Conservation (phyloP, 345 rosid genomes). For the Euclidium syriacum region DNA sequence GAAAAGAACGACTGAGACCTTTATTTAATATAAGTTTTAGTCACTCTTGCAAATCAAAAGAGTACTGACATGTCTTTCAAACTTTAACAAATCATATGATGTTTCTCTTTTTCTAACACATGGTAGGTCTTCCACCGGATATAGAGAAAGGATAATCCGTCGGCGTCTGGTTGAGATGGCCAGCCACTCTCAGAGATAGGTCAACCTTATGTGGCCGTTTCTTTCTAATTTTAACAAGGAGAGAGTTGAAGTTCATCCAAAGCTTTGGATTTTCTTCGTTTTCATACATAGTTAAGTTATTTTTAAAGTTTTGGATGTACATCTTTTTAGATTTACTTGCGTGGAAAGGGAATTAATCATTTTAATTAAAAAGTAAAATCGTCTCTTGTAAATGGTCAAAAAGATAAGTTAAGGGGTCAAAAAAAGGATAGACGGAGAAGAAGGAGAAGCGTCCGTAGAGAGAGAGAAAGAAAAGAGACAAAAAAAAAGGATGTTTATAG, state of each 20-base stretch:
- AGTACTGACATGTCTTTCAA: no score
- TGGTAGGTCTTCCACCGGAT: no score
- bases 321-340: not conserved
- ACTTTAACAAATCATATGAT: no score
- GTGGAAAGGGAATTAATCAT: not conserved
- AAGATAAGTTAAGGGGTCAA: slow-evolving; percentile 16
- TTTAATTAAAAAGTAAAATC: not conserved
- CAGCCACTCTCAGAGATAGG: no score
- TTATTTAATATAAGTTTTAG: no score
- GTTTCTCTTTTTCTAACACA: no score
- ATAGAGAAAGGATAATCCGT: no score
- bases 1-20: no score
- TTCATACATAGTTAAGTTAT: not conserved
- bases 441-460: slow-evolving; percentile 29
- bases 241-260: not conserved
- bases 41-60: no score
- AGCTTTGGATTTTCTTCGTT: not conserved
- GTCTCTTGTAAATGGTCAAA: not conserved
- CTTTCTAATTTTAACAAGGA: no score
- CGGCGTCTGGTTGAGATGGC: no score
- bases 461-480: not conserved
- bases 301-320: not conserved
- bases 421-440: slow-evolving; percentile 4
- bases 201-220: no score
- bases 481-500: slow-evolving; percentile 4